Evolutionary conservation across 116 monocot genomes (phyloP).

Genomic region (Zostera marina): DNA sequence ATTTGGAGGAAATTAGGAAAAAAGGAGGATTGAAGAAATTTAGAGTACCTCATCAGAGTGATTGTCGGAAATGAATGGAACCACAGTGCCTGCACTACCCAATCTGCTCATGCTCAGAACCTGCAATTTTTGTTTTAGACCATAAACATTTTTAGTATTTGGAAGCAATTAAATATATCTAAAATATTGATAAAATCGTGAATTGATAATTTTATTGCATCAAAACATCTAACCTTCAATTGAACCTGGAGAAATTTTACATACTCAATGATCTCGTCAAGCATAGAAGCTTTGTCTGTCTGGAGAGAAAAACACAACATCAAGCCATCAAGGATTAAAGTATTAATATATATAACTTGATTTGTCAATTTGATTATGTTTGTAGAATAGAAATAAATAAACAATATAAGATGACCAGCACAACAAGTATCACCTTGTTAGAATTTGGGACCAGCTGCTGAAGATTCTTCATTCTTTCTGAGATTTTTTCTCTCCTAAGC

Average conservation of each 20-base stretch:
- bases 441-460: slow-evolving; percentile 86
- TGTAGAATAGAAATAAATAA: background rate
- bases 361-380: background rate
- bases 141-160: background rate
- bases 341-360: background rate
- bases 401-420: background rate
- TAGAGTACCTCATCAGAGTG: too few relatives aligned
- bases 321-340: background rate
- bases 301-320: slow-evolving; percentile 23
- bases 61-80: slow-evolving; percentile 51
- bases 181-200: background rate
- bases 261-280: slow-evolving; percentile 89
- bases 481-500: slow-evolving; percentile 88
- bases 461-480: slow-evolving; percentile 84
- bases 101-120: slow-evolving; percentile 94
- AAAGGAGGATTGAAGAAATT: too few relatives aligned
- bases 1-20: too few relatives aligned
- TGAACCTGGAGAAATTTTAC: slow-evolving; percentile 88
- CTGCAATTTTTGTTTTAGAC: slow-evolving; percentile 16
- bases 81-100: slow-evolving; percentile 69
- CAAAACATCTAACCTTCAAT: slow-evolving; percentile 50
- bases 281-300: slow-evolving; percentile 89
- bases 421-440: slow-evolving; percentile 37
- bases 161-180: background rate
- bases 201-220: background rate